A percentile compares a stretch with the other conserved stretches of the same genome.
These are phyloP conservation scores for Volvox reticuliferus DNA, from an alignment of 139 green algal genomes.

Conservation along the genomic window DNA sequence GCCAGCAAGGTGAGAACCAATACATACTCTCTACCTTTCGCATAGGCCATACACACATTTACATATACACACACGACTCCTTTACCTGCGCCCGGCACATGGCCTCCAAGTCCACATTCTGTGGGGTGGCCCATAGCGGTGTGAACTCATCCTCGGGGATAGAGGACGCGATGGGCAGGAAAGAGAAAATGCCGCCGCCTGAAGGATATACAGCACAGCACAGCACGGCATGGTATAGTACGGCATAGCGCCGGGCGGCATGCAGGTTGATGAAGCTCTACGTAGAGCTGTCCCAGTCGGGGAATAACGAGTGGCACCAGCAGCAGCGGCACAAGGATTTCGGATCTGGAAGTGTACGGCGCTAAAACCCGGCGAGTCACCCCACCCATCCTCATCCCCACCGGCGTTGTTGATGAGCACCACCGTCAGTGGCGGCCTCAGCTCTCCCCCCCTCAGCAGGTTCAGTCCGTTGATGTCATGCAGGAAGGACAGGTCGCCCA, in stretches of 20 bases:
- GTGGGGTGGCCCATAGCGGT: constrained; percentile 92
- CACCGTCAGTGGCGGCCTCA: constrained; percentile 88
- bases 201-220: background rate
- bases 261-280: no score
- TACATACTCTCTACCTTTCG: no score
- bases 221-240: no score
- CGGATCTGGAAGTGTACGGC: no score
- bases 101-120: constrained; percentile 88
- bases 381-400: background rate
- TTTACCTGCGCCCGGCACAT: constrained; percentile 38
- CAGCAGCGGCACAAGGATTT: no score
- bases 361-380: no score
- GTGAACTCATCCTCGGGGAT: constrained; percentile 84
- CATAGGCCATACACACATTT: no score
- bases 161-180: constrained; percentile 89
- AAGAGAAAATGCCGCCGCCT: constrained; percentile 97
- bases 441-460: constrained; percentile 81
- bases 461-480: constrained; percentile 97
- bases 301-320: no score
- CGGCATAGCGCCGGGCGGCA: no score
- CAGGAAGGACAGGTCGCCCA: constrained; percentile 98
- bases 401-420: constrained; percentile 95
- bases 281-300: no score
- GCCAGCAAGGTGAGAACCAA: no score
- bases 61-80: no score